These are phyloP conservation scores for Mycena galopus DNA, from an alignment of 768 basidiomycete species.

Conservation along the genomic window DNA sequence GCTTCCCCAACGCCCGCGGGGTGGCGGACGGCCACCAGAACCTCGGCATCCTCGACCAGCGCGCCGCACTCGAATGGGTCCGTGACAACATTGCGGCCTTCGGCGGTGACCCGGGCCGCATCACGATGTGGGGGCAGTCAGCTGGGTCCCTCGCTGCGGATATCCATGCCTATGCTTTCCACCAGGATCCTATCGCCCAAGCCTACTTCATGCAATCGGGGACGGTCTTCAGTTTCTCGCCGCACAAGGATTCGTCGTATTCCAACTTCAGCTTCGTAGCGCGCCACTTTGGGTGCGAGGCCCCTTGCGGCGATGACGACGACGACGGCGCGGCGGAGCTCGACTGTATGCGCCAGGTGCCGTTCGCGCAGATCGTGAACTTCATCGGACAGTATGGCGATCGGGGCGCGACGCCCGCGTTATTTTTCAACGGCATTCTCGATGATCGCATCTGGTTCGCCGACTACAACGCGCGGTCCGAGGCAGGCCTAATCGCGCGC, in stretches of 20 bases:
- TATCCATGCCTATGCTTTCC: not conserved
- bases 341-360: not conserved
- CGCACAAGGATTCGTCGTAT: not conserved
- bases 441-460: not conserved
- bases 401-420: not conserved
- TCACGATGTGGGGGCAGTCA: not conserved
- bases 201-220: not conserved
- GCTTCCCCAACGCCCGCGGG: not conserved
- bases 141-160: not conserved
- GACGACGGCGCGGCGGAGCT: not conserved
- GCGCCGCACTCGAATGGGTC: not conserved
- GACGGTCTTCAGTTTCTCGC: not conserved
- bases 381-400: not conserved
- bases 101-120: not conserved
- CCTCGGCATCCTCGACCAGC: not conserved
- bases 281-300: not conserved
- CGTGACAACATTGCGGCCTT: not conserved
- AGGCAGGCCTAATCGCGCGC: not conserved
- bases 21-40: not conserved
- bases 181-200: not conserved
- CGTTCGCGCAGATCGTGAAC: not conserved
- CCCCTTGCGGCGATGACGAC: too few species aligned
- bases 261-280: not conserved
- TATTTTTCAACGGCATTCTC: not conserved
- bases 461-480: not conserved